Conservation (phyloP, 2,329 filamentous ascomycete genomes). For the Verticillium isaacii region DNA sequence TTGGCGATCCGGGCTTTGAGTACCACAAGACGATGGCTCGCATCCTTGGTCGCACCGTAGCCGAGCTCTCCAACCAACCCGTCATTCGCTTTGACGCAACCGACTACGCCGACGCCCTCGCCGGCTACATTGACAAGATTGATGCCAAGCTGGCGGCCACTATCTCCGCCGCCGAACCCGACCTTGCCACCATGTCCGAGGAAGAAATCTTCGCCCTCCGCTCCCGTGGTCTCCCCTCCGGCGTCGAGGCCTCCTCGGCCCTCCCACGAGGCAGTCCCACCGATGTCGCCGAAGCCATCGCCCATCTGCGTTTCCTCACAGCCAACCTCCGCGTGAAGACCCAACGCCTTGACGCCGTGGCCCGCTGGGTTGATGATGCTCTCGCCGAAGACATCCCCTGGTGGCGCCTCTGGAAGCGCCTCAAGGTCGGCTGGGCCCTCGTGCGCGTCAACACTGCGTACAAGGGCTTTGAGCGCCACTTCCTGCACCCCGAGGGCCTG, state of each 20-base stretch:
- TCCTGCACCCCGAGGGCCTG: conserved; percentile 70
- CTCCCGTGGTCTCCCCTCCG: conserved; percentile 11
- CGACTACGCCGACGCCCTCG: conserved; percentile 57
- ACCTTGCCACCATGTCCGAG: conserved; percentile 19
- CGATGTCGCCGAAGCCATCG: conserved; percentile 33
- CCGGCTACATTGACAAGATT: conserved; percentile 45
- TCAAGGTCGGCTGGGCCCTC: conserved; percentile 60
- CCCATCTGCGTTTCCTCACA: conserved; percentile 31
- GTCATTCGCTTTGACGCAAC: conserved; percentile 60
- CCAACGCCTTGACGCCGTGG: conserved; percentile 38
- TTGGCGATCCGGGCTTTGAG: conserved; percentile 63
- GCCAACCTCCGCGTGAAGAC: conserved; percentile 33
- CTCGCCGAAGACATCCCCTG: conserved; percentile 58
- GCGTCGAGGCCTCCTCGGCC: background rate
- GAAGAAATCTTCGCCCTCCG: conserved; percentile 20
- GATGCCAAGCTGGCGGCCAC: conserved; percentile 39
- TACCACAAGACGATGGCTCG: conserved; percentile 66
- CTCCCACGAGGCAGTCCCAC: conserved; percentile 27
- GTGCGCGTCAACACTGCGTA: conserved; percentile 71
- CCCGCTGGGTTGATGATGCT: conserved; percentile 36
- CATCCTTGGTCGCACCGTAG: conserved; percentile 57
- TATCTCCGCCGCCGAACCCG: conserved; percentile 20
- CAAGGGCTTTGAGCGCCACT: conserved; percentile 77
- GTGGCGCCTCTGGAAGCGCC: conserved; percentile 70
- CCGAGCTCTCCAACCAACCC: conserved; percentile 55